These are phyloP conservation scores for Phlyctochytrium planicorne DNA, from an alignment of 192 early-diverging fungal genomes.

Conservation along the genomic window DNA sequence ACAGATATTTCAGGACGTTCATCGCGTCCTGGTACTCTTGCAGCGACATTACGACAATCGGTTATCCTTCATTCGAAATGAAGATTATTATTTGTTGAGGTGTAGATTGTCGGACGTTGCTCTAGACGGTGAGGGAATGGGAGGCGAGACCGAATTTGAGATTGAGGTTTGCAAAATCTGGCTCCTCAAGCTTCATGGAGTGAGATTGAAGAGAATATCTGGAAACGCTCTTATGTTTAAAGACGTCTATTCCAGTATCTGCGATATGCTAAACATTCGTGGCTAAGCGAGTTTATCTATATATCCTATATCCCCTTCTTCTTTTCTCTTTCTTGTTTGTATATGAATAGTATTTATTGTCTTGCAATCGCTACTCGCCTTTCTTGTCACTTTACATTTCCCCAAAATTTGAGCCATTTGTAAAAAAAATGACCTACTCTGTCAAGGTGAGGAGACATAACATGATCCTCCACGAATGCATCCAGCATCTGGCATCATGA, in stretches of 20 bases:
- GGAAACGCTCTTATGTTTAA: slow-evolving; percentile 55
- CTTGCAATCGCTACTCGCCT: no score
- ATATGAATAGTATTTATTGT: background rate
- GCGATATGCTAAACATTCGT: slow-evolving; percentile 27
- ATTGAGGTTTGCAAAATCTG: slow-evolving; percentile 64
- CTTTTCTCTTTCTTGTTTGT: background rate
- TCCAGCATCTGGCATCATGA: no score
- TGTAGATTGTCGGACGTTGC: slow-evolving; percentile 30
- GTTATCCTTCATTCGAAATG: slow-evolving; percentile 38
- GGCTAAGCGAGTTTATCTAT: background rate
- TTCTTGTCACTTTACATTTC: no score
- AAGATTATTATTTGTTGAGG: slow-evolving; percentile 52
- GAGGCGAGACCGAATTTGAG: slow-evolving; percentile 51
- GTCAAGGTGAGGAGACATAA: no score
- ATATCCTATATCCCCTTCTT: background rate
- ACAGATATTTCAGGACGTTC: slow-evolving; percentile 58
- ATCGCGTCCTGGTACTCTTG: slow-evolving; percentile 46
- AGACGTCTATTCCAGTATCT: slow-evolving; percentile 45
- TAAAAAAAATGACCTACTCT: no score
- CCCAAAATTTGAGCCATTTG: no score
- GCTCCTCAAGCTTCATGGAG: slow-evolving; percentile 56
- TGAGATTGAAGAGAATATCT: slow-evolving; percentile 52
- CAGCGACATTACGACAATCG: slow-evolving; percentile 20
- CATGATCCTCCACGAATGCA: no score
- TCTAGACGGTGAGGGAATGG: background rate